phyloP scores from a whole-genome alignment of 2,329 filamentous ascomycete species.

The Exophiala xenobiotica region DNA sequence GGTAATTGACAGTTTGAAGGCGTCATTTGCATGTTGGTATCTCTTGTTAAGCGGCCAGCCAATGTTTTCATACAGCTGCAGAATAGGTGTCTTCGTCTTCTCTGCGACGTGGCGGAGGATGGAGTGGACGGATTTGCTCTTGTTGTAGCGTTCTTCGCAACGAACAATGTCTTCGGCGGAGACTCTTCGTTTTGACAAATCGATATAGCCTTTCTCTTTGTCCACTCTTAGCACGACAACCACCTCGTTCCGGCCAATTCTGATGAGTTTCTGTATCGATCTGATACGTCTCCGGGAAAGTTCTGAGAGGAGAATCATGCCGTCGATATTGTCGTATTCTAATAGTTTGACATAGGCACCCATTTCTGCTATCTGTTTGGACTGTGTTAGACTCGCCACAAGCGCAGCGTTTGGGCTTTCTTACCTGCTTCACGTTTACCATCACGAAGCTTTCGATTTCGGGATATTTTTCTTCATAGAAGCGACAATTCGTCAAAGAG shows the following conservation, averaged over 20 bases:
- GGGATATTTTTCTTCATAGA: constrained; percentile 96
- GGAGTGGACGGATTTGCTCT: constrained; percentile 98
- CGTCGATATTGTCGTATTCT: constrained; percentile 99
- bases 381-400: constrained; percentile 12
- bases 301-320: constrained; percentile 98
- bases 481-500: constrained; percentile 95
- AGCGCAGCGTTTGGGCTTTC: constrained; percentile 13
- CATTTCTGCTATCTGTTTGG: constrained; percentile 89
- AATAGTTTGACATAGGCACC: constrained; percentile 99
- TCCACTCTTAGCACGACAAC: constrained; percentile 98
- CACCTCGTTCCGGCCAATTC: constrained; percentile 96
- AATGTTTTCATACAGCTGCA: constrained; percentile 89
- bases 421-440: constrained; percentile 98
- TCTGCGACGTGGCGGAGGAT: constrained; percentile 99
- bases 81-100: constrained; percentile 92
- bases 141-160: constrained; percentile 99
- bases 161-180: constrained; percentile 97
- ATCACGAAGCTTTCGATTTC: constrained; percentile 99
- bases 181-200: constrained; percentile 96
- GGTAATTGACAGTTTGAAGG: constrained; percentile 98
- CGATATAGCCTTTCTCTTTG: constrained; percentile 99
- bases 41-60: constrained; percentile 97
- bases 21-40: constrained; percentile 93
- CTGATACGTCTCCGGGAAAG: constrained; percentile 96
- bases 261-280: constrained; percentile 98